Base-by-base conservation (phyloP, 345 rosid species). In the Durio zibethinus region DNA sequence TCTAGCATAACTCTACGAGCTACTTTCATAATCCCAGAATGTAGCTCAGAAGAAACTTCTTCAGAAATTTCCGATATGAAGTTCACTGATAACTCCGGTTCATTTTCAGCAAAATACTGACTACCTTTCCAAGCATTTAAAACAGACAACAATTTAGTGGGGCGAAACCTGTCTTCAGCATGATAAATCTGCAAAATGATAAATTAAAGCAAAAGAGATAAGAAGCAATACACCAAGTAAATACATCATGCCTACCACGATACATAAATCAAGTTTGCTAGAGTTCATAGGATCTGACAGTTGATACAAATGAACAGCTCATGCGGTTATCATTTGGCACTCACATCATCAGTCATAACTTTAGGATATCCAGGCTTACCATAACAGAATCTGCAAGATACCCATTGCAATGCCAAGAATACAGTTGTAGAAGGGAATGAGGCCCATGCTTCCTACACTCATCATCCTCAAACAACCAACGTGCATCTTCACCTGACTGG, bases 1-100 rank as follows among this genome's bases (percentile, higher is more conserved):
- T 97, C 95, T n/a, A 97, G 79, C 20, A 90, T 77, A 80, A 90
- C 90, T 82, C 94, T 87, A 74, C 98, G 95, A 59, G 95, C 94
- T 42, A 85, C 83, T 85, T 89, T 92, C 86, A 94, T 79, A 73
- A 97, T 88, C 77, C 93, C 94, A 56, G 85, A 64, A 76, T 94
- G 99, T 82, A 97, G 86, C 85, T 94, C 92, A 77, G 75, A 79
- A 81, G 97, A 91, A 81, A 97, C 84, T 64, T 80, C 93, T 77
- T 91, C 93, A 59, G 97, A 88, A 62, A 91, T 86, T 63, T 86
- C 87, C 33, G 91, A 78, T 74, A 90, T 81, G 75, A 88, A 82
- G 79, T 81, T 80, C 71, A 23, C 71, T 18, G 79, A 79, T 60
- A 82, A 69, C 71, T 78, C 82, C 54, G 80, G 69, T 71, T 84